Conservation (phyloP, 495 filamentous ascomycete species). For the Trypethelium eluteriae region DNA sequence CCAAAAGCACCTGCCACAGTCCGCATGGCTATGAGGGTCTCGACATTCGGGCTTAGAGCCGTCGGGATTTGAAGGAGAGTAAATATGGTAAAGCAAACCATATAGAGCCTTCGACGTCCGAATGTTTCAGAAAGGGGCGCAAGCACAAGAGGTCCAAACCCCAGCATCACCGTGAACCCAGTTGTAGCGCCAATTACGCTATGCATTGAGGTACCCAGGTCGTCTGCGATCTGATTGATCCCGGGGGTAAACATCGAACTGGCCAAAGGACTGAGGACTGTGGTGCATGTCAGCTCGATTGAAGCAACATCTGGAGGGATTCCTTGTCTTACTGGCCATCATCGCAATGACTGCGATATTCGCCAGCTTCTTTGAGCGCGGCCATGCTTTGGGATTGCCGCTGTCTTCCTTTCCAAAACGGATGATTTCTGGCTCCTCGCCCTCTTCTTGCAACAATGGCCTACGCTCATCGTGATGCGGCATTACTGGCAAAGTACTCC, state of each 20-base stretch:
- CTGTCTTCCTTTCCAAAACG: slow-evolving; percentile 35
- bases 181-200: slow-evolving; percentile 33
- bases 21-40: slow-evolving; percentile 27
- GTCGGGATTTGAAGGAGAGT: slow-evolving; percentile 33
- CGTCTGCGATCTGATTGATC: slow-evolving; percentile 37
- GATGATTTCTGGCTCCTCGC: slow-evolving; percentile 27
- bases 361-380: slow-evolving; percentile 30
- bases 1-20: slow-evolving; percentile 36
- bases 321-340: slow-evolving; percentile 30
- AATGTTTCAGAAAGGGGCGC: slow-evolving; percentile 29
- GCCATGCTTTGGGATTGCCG: slow-evolving; percentile 37
- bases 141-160: slow-evolving; percentile 27
- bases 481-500: neutral
- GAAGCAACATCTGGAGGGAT: slow-evolving; percentile 15
- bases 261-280: slow-evolving; percentile 37
- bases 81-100: slow-evolving; percentile 28
- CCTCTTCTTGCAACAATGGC: slow-evolving; percentile 19
- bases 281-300: neutral
- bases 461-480: slow-evolving; percentile 9
- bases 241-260: slow-evolving; percentile 41
- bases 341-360: slow-evolving; percentile 39
- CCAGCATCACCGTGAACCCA: slow-evolving; percentile 30
- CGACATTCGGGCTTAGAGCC: slow-evolving; percentile 26
- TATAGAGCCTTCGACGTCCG: slow-evolving; percentile 25
- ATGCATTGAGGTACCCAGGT: slow-evolving; percentile 26